These are phyloP conservation scores for Auriscalpium vulgare DNA, from an alignment of 768 basidiomycete species.

Conservation along the genomic window DNA sequence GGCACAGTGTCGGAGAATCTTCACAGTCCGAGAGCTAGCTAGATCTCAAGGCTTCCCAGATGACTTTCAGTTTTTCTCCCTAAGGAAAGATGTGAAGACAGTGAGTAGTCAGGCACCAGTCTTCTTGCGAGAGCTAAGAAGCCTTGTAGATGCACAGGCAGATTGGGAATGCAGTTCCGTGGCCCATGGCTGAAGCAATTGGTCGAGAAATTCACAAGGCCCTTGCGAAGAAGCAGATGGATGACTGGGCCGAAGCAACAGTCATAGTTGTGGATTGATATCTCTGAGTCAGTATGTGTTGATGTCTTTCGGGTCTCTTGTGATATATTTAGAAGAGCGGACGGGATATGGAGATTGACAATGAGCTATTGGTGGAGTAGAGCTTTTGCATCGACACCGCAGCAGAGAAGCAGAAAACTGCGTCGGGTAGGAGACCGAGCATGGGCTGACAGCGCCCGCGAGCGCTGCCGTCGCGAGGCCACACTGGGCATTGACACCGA, in stretches of 20 bases:
- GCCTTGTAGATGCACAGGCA: slow-evolving; percentile 62
- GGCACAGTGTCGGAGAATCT: slow-evolving; percentile 54
- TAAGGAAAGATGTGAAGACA: slow-evolving; percentile 46
- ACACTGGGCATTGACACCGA: too few relatives aligned
- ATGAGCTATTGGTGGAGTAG: too few relatives aligned
- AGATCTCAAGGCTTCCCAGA: slow-evolving; percentile 81
- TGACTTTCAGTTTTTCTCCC: slow-evolving; percentile 52
- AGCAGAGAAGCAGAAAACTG: too few relatives aligned
- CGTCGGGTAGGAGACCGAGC: too few relatives aligned
- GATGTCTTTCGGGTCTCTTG: too few relatives aligned
- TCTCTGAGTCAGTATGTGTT: too few relatives aligned
- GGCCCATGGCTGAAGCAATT: slow-evolving; percentile 54
- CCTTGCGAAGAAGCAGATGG: slow-evolving; percentile 32
- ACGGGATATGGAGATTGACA: too few relatives aligned
- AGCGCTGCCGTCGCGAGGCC: too few relatives aligned
- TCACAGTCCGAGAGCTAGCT: slow-evolving; percentile 71
- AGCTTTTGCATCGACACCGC: too few relatives aligned
- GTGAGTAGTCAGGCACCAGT: slow-evolving; percentile 31
- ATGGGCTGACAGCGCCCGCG: too few relatives aligned
- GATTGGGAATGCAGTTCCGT: slow-evolving; percentile 76
- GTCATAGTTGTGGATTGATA: background rate
- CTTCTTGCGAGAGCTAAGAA: too few relatives aligned
- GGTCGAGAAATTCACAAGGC: slow-evolving; percentile 52
- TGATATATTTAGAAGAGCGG: too few relatives aligned
- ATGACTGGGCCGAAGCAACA: background rate